A percentile compares a stretch with the other conserved stretches of the same genome.
Evolutionary conservation across 495 filamentous ascomycete species (phyloP).

Genomic region (Cladorrhinum samala): DNA sequence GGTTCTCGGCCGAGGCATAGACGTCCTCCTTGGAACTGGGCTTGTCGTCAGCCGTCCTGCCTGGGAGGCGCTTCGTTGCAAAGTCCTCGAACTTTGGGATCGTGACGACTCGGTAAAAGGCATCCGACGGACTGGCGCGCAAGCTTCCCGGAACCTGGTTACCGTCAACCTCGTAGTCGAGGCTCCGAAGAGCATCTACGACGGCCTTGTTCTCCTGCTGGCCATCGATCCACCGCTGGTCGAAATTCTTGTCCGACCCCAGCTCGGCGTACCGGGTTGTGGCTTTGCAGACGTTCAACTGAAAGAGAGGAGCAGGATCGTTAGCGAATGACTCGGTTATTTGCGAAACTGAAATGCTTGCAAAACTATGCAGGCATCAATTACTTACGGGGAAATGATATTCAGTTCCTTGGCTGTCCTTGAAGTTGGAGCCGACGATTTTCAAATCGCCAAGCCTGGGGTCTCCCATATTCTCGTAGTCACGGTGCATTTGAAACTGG

Average conservation of each 20-base stretch:
- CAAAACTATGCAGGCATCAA: neutral
- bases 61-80: constrained; percentile 46
- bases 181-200: neutral
- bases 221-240: neutral
- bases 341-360: neutral
- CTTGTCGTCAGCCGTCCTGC: constrained; percentile 28
- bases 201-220: neutral
- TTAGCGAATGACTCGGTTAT: neutral
- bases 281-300: neutral
- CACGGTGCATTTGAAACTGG: neutral
- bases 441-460: neutral
- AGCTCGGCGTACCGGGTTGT: neutral
- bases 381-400: neutral
- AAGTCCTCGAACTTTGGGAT: constrained; percentile 40
- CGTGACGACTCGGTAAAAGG: neutral
- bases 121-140: neutral
- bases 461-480: neutral
- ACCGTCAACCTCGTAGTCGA: neutral
- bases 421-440: neutral
- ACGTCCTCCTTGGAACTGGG: constrained; percentile 20
- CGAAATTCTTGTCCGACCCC: neutral
- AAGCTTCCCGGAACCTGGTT: neutral
- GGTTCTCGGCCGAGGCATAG: constrained; percentile 49
- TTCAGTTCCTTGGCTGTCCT: neutral
- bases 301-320: too few species aligned